Percentiles rank a stretch among this genome's conserved stretches.
These are phyloP conservation scores for Aspergillus sp. DNA, from an alignment of 2,329 filamentous ascomycete species.

Conservation along the genomic window DNA sequence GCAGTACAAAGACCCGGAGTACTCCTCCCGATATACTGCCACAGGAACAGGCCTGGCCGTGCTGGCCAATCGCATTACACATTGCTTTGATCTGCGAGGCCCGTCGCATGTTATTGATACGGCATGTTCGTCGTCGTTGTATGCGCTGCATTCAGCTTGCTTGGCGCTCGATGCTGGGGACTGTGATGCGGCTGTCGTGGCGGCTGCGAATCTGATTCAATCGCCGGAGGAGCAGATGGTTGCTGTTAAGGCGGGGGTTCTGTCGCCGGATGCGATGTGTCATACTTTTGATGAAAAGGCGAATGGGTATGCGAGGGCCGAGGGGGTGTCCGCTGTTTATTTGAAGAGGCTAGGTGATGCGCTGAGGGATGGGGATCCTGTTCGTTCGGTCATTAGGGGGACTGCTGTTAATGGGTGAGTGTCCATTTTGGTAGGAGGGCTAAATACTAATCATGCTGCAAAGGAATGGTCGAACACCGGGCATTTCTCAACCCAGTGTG, in stretches of 20 bases:
- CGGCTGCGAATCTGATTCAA: conserved; percentile 26
- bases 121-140: conserved; percentile 42
- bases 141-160: conserved; percentile 43
- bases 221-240: conserved; percentile 19
- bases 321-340: conserved; percentile 9
- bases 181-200: conserved; percentile 23
- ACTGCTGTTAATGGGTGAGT: conserved; percentile 5
- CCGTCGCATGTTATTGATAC: conserved; percentile 29
- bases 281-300: conserved; percentile 11
- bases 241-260: conserved; percentile 33
- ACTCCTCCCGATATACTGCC: conserved; percentile 8
- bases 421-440: neutral
- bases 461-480: neutral
- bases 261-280: conserved; percentile 34
- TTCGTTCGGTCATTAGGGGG: conserved; percentile 7
- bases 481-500: conserved; percentile 4
- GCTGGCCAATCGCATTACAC: conserved; percentile 19
- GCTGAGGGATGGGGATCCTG: conserved; percentile 1
- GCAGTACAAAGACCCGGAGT: conserved; percentile 17
- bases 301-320: conserved; percentile 14
- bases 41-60: conserved; percentile 17
- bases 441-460: neutral
- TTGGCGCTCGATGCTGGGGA: conserved; percentile 23
- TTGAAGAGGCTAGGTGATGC: conserved; percentile 12
- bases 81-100: neutral